These are phyloP conservation scores for Striga hermonthica DNA, from an alignment of 305 asterid species.

Conservation along the genomic window DNA sequence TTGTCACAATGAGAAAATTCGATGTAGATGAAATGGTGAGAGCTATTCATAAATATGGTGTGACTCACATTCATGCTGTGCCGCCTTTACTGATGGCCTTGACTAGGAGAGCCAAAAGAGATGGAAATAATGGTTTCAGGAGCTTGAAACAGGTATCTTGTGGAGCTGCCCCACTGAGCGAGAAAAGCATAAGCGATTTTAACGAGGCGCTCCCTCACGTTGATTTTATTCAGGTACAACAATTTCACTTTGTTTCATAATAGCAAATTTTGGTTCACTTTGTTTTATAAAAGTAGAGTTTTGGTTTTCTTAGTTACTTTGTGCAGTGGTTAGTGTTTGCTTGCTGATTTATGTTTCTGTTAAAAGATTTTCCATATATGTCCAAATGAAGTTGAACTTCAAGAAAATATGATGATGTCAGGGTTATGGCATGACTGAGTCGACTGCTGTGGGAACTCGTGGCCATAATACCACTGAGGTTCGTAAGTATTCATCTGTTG, in stretches of 20 bases:
- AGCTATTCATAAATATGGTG: constrained; percentile 52
- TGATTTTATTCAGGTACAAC: constrained; percentile 82
- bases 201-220: constrained; percentile 54
- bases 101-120: constrained; percentile 48
- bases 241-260: too few species aligned
- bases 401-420: constrained; percentile 29
- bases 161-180: constrained; percentile 69
- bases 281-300: too few species aligned
- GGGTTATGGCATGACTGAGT: constrained; percentile 91
- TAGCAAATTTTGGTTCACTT: too few species aligned
- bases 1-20: constrained; percentile 64
- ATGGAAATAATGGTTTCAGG: constrained; percentile 33
- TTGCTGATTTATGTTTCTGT: not conserved
- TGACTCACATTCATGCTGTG: constrained; percentile 69
- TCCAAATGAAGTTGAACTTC: constrained; percentile 8
- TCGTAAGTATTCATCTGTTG: constrained; percentile 53
- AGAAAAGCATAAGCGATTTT: constrained; percentile 47
- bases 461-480: constrained; percentile 52
- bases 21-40: constrained; percentile 62
- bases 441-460: constrained; percentile 72
- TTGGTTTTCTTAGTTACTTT: too few species aligned
- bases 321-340: not conserved
- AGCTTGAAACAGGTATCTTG: constrained; percentile 74
- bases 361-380: not conserved
- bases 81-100: constrained; percentile 62